Base-by-base conservation (phyloP, 2,329 filamentous ascomycete species). In the Talaromyces sp. region DNA sequence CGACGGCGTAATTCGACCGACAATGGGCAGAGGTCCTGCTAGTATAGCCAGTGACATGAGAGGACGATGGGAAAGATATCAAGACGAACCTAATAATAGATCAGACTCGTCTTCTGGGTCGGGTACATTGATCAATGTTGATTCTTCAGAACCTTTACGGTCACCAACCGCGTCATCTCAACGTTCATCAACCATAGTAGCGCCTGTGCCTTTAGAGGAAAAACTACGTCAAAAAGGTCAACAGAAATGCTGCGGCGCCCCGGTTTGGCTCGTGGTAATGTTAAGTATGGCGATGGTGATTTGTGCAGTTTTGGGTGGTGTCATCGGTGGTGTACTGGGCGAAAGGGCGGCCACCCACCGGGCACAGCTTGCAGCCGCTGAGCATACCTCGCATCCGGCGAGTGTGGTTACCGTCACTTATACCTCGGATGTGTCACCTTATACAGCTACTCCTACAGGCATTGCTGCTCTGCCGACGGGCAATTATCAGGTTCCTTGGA, bases 1-100 rank as follows among this genome's bases (percentile, higher is more conserved):
- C 2, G 90, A 96, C 59, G 89, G 91, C 62, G 44, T 63, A 12
- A 80, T 88, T 77, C 75, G 83, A 72, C 72, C 84, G 75, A 81
- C 92, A 84, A 70, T 72, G 1, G 77, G 79, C 35, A 66, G 64
- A 31, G 64, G 71, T 54, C 52, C 79, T 80, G 5, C 79, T 81
- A 28, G 78, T 78, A 28, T 64, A 67, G 63, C 62, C 39, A 67
- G 66, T 56, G 60, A 62, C n/a, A 63, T 58, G 16, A 62, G 64
- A 40, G n/a, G 63, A 62, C 50, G 69, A 71, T 59, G 64, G 31
- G 65, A 69, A 31, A 64, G 66, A 44, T 69, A 69, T 65, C 64
- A 67, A 37, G 66, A 82, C 6, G 67, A 80, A 11, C 57, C 60
- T 6, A 64, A 66, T 12, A 69, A 70, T 14, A 67, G 72, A 8